Base-by-base conservation (phyloP, 108 stramenopile species). In the Nitzschia putrida region DNA sequence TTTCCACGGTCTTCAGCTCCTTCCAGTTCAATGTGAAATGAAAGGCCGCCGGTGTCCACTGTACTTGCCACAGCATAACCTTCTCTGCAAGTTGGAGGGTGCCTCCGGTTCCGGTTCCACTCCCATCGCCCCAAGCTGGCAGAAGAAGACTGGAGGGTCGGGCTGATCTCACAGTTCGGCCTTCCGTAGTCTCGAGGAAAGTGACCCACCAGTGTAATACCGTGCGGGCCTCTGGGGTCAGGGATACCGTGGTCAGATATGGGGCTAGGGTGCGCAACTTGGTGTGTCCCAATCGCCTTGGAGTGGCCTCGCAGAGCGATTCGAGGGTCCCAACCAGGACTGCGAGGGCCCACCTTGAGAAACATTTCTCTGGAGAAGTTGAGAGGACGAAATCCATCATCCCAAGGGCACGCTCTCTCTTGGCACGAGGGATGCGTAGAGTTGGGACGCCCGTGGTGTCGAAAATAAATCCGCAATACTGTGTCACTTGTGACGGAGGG, bases 81-180 rank as follows among this genome's bases (percentile, higher is more conserved):
- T 13, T 13, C 44, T 11, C 9, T 11, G 44, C 13, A 44, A 13
- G 44, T 11, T 44, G 11, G 44, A 44, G 9, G 11, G 44, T 44
- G 9, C 44, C 44, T 11, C 44, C 44, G 11, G 44, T 44, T 44
- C 44, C 44, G 9, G 44, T 44, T 13, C 44, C 44, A 44, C 44
- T 44, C 44, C 66, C 66, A 52, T 68, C 66, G 18, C 66, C 66
- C 66, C 66, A 68, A 22, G 14, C 24, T 7, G 39, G 53, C 6
- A n/a, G n/a, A n/a, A 68, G 53, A 7, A 68, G 61, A 20, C 8
- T 9, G 29, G 8, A 7, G 11, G 42, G n/a, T 9, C 61, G n/a
- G 7, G 25, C 8, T 10, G 41, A 8, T 8, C 41, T 9, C 11
- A 44, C 44, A 9, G 9, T 9, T 13, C 44, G 44, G 9, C 44